phyloP scores from a whole-genome alignment of 2,329 filamentous ascomycete species.

The Parasarocladium wereldwijsianum region DNA sequence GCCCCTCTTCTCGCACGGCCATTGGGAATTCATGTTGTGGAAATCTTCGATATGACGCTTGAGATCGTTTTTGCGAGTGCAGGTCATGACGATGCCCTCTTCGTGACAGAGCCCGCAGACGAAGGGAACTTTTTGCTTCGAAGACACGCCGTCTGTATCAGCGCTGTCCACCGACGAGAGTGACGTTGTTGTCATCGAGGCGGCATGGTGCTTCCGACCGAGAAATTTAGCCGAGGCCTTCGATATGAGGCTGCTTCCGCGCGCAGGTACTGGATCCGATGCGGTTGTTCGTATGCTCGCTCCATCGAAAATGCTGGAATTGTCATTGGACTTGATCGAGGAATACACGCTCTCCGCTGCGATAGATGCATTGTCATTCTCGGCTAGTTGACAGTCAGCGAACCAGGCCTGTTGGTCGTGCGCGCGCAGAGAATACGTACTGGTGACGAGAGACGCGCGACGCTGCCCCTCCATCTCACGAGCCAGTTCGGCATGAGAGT shows the following conservation, averaged over 20 bases:
- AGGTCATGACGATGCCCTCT: constrained; percentile 24
- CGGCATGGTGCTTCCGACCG: constrained; percentile 13
- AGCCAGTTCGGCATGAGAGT: constrained; percentile 8
- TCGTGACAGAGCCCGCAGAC: constrained; percentile 27
- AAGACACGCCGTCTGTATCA: constrained; percentile 8
- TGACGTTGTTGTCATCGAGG: constrained; percentile 11
- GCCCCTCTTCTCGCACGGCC: constrained; percentile 27
- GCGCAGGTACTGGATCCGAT: constrained; percentile 21
- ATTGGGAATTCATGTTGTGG: constrained; percentile 30
- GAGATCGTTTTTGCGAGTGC: constrained; percentile 31
- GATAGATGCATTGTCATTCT: constrained; percentile 18
- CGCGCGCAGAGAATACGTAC: constrained; percentile 1
- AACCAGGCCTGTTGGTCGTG: neutral
- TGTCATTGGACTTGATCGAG: constrained; percentile 19
- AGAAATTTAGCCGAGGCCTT: constrained; percentile 23
- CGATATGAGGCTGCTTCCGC: constrained; percentile 22
- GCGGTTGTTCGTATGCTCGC: constrained; percentile 19
- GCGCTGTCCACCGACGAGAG: constrained; percentile 5
- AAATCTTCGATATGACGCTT: constrained; percentile 34
- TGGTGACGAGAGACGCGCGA: neutral
- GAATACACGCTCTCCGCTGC: constrained; percentile 19
- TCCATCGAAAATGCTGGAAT: constrained; percentile 21
- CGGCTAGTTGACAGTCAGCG: constrained; percentile 7
- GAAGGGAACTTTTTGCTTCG: constrained; percentile 23
- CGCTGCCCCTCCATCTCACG: constrained; percentile 10